Evolutionary conservation across 495 filamentous ascomycete species (phyloP), one percentile per base, ranked within the genome.

Genomic region (Penicillium argentinense): DNA sequence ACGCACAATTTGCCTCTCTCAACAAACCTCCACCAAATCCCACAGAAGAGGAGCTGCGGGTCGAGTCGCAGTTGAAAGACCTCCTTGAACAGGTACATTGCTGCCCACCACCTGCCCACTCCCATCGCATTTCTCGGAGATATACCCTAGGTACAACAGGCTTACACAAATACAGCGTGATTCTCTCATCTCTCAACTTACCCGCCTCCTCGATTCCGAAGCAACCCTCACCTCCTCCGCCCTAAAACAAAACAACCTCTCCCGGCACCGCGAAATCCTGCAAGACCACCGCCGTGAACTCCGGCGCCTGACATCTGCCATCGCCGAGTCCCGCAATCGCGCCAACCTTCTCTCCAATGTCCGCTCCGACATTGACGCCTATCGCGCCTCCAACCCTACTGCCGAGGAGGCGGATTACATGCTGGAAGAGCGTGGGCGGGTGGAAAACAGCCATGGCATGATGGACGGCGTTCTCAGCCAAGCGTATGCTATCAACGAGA

Each of bases 401-500:
- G 80, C 77, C 5, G 87, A 83, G 27, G 93, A 97, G 69, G 88
- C 88, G 14, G 92, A 97, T 30, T 97, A 96, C 72, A 96, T 99
- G 91, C 79, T 97, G 14, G 88, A 88, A 56, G 93, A 99, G 79
- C 79, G 93, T 21, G 66, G 73, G 38, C 77, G 84, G 46, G 81
- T 99, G 57, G 95, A 99, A 54, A 79, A 86, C 57, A 91, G 87
- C 58, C 85, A 97, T 60, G 86, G 82, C 40, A 79, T 93, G 67
- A 87, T 88, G 28, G 93, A 99, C 61, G 85, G 83, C 43, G 91
- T 99, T 30, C 73, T 99, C 47, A 92, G 87, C 67, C 95, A 97
- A 77, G 93, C 93, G 19, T 97, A 99, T 72, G 91, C 92, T 16
- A 90, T 97, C 44, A 93, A 95, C 64, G 89, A 97, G 73, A 87